Evolutionary conservation across 768 basidiomycete species (phyloP), one percentile per base, ranked within the genome.

Genomic region (Cantharellus anzutake): DNA sequence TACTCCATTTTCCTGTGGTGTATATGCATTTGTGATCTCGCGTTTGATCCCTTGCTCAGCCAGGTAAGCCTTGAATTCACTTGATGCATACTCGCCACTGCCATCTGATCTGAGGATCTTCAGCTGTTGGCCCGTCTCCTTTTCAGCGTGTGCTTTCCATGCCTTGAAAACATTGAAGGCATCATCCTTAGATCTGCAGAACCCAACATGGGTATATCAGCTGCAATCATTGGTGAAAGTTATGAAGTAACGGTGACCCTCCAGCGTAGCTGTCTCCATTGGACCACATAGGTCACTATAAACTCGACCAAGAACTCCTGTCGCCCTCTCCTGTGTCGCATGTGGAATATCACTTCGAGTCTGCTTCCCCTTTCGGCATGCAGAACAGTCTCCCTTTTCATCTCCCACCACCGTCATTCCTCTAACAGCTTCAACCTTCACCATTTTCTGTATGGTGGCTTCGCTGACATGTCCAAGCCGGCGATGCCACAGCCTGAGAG

Each of bases 41-140:
- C 61, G 59, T 4, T 35, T 4, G 41, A 63, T 64, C 29, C 63
- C 63, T 50, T 37, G 4, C 35, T 41, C 59, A 3, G 3, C 38
- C 39, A 39, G 29, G 62, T 53, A 60, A 2, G 2, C 38, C 14
- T 39, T 2, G 4, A 55, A 63, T 48, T 64, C 34, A 2, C 35
- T n/a, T 2, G 60, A 61, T 5, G 60, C 44, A 48, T 63, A 64
- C 51, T 64, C 62, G 5, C 63, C 62, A n/a, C 63, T 62, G 34
- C 59, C 52, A 55, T 64, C 63, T 39, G 52, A 41, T 4, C 63
- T 16, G 42, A 63, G 42, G 4, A 7, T 11, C 34, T 48, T 44
- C 11, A 63, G 16, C 16, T 14, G 35, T n/a, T 4, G 5, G 20
- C 63, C 3, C 14, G 51, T 55, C 53, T 60, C 62, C 39, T 56